phyloP scores from a whole-genome alignment of 495 filamentous ascomycete species.

The Melanomma pulvis-pyrius region DNA sequence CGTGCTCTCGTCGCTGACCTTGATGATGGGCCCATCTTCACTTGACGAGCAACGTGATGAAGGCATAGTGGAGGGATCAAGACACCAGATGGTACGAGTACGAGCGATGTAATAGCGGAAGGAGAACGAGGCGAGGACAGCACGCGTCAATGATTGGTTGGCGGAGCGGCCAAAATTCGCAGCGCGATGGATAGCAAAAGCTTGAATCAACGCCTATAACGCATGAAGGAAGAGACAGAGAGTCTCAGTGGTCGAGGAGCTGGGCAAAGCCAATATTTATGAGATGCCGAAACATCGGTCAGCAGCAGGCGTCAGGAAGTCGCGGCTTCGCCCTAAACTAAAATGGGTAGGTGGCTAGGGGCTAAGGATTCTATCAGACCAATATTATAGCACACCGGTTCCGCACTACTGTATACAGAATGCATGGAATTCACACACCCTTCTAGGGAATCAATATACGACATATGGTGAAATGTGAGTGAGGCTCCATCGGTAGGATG shows the following conservation, averaged over 20 bases:
- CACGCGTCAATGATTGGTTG: not conserved
- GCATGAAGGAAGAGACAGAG: not conserved
- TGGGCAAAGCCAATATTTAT: not conserved
- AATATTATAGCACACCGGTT: too few relatives aligned
- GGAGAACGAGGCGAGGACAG: not conserved
- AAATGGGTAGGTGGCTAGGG: too few relatives aligned
- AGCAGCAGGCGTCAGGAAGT: not conserved
- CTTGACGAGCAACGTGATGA: not conserved
- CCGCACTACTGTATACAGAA: too few relatives aligned
- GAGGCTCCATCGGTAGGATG: too few relatives aligned
- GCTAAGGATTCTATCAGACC: too few relatives aligned
- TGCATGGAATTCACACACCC: too few relatives aligned
- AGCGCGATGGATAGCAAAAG: not conserved
- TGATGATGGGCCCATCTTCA: not conserved
- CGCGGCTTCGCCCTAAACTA: too few relatives aligned
- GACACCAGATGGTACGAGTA: too few relatives aligned
- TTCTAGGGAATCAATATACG: too few relatives aligned
- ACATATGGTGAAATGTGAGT: too few relatives aligned
- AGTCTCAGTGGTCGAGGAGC: not conserved
- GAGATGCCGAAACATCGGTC: not conserved
- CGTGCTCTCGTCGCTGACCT: slow-evolving; percentile 28
- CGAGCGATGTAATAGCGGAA: too few relatives aligned
- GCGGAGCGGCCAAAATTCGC: not conserved
- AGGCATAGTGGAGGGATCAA: not conserved
- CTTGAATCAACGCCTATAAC: not conserved